phyloP scores from a whole-genome alignment of 306 rosid genomes.

The Acmispon strigosus region DNA sequence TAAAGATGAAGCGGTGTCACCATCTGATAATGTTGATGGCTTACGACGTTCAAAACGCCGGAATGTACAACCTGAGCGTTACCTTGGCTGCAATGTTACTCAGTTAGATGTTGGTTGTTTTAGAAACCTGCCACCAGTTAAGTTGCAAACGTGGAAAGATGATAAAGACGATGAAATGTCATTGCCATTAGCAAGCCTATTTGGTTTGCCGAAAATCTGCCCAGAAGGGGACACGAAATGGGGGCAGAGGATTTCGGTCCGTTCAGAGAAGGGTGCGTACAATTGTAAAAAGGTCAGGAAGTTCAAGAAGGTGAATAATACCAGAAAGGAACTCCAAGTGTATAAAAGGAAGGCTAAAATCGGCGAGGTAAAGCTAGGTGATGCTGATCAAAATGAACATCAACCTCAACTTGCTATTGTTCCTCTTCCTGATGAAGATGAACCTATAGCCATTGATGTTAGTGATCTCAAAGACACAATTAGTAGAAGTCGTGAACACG shows the following conservation, averaged over 20 bases:
- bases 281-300: conserved; percentile 14
- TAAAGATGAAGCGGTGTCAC: conserved; percentile 24
- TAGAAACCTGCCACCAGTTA: conserved; percentile 46
- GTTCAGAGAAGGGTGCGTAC: not conserved
- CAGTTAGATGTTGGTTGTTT: conserved; percentile 53
- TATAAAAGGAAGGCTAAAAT: conserved; percentile 21
- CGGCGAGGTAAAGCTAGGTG: conserved; percentile 23
- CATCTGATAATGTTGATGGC: conserved; percentile 31
- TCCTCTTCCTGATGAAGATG: conserved; percentile 36
- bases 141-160: conserved; percentile 34
- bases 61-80: conserved; percentile 78
- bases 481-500: conserved; percentile 25
- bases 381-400: conserved; percentile 17
- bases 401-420: conserved; percentile 43
- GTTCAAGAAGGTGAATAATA: not conserved
- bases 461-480: conserved; percentile 15
- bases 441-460: conserved; percentile 32
- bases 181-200: conserved; percentile 47
- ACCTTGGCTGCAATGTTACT: conserved; percentile 54
- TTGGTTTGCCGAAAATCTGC: conserved; percentile 24
- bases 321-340: conserved; percentile 17
- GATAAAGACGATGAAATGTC: conserved; percentile 58
- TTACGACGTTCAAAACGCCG: conserved; percentile 88
- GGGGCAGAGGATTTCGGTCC: too few species aligned
- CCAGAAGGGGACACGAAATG: not conserved